Percentiles rank a stretch among this genome's conserved stretches.
phyloP scores from a whole-genome alignment of 2,329 filamentous ascomycete species.

The Hypoxylon sp. region DNA sequence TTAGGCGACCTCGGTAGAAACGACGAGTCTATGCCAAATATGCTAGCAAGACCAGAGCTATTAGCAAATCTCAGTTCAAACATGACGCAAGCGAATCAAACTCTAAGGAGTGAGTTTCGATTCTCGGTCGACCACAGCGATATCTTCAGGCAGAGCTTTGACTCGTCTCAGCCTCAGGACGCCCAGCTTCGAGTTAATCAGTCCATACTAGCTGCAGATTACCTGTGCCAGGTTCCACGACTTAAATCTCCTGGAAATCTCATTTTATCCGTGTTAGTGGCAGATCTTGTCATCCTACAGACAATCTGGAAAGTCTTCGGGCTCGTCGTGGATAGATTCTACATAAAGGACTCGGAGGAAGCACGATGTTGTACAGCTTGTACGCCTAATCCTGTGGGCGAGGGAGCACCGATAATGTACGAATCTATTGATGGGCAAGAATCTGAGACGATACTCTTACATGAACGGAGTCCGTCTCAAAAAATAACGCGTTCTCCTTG shows the following conservation, averaged over 20 bases:
- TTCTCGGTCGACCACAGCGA: slow-evolving; percentile 5
- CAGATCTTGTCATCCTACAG: slow-evolving; percentile 41
- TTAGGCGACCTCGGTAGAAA: slow-evolving; percentile 31
- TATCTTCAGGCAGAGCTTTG: slow-evolving; percentile 17
- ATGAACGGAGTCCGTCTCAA: slow-evolving; percentile 1
- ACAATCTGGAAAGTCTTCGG: slow-evolving; percentile 37
- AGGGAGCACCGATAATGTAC: neutral
- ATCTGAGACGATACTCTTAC: slow-evolving; percentile 11
- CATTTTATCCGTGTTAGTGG: slow-evolving; percentile 34
- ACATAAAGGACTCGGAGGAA: slow-evolving; percentile 17
- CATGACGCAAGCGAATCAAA: slow-evolving; percentile 36
- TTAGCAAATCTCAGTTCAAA: slow-evolving; percentile 39
- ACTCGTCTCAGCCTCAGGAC: slow-evolving; percentile 20
- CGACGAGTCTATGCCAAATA: slow-evolving; percentile 29
- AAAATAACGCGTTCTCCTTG: neutral
- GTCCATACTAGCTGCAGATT: slow-evolving; percentile 29
- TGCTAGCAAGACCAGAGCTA: slow-evolving; percentile 34
- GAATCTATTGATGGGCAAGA: slow-evolving; percentile 15
- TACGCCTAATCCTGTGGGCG: neutral
- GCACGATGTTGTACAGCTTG: slow-evolving; percentile 13
- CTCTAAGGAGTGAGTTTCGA: slow-evolving; percentile 9
- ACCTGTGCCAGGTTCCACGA: slow-evolving; percentile 41
- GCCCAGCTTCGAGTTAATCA: slow-evolving; percentile 17
- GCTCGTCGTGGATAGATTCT: slow-evolving; percentile 30
- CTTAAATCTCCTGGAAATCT: slow-evolving; percentile 33